Conservation (phyloP, 2,329 filamentous ascomycete species). For the Talaromyces sp. region DNA sequence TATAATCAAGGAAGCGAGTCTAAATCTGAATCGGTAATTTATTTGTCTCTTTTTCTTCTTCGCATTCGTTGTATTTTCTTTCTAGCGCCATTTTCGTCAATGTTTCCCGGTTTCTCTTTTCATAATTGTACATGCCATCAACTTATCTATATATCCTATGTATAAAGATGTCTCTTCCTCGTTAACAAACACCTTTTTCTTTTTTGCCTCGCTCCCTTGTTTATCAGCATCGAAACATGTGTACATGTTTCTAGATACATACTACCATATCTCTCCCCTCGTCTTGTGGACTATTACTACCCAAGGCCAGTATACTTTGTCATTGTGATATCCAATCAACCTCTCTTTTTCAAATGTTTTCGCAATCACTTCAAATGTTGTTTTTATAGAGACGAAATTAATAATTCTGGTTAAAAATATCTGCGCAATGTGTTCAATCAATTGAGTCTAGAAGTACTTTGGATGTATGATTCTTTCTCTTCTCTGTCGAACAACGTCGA, state of each 20-base stretch:
- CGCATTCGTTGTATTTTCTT: not conserved
- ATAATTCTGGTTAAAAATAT: not conserved
- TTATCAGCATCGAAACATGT: not conserved
- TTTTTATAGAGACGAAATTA: not conserved
- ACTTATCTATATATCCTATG: not conserved
- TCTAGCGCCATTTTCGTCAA: not conserved
- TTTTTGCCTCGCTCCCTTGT: not conserved
- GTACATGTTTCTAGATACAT: not conserved
- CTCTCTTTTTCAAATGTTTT: not conserved
- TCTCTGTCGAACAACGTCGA: too few species aligned
- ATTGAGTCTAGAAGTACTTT: too few species aligned
- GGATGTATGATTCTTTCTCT: too few species aligned
- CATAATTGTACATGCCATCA: not conserved
- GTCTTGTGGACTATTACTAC: not conserved
- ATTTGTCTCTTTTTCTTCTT: not conserved
- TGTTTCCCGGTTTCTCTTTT: not conserved
- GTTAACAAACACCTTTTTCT: not conserved
- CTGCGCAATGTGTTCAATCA: too few species aligned
- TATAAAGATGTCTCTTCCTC: not conserved
- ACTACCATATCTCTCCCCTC: not conserved
- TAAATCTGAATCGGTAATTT: slow-evolving; percentile 37
- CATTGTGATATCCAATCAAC: not conserved
- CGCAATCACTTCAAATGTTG: not conserved
- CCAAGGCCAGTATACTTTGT: not conserved
- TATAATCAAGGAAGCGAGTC: slow-evolving; percentile 60